Conservation (phyloP, 2,329 filamentous ascomycete species). For the Hymenoscyphus infarciens region DNA sequence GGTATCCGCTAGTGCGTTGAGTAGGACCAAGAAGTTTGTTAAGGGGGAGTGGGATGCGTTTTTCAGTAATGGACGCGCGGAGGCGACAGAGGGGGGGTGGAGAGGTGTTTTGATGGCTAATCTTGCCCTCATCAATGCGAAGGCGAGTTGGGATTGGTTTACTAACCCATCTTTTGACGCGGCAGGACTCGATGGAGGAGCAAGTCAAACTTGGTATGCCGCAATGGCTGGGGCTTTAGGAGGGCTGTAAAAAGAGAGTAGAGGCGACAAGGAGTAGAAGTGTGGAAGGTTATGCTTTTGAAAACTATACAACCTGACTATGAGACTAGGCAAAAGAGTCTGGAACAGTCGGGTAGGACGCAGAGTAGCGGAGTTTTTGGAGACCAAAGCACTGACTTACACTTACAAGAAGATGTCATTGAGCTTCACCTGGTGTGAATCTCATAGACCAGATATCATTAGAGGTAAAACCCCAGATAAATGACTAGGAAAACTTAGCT, state of each 20-base stretch:
- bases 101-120: constrained; percentile 81
- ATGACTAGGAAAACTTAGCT: neutral
- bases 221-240: constrained; percentile 63
- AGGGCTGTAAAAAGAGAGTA: neutral
- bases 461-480: neutral
- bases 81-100: constrained; percentile 72
- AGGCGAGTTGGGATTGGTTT: constrained; percentile 72
- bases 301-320: neutral
- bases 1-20: constrained; percentile 54
- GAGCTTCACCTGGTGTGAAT: neutral
- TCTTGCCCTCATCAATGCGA: constrained; percentile 71
- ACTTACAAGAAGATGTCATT: neutral
- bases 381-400: neutral
- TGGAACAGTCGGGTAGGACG: neutral
- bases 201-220: constrained; percentile 80
- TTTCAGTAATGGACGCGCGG: constrained; percentile 66
- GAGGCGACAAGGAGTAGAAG: too few species aligned
- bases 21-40: constrained; percentile 67
- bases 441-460: neutral
- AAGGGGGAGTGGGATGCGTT: constrained; percentile 77
- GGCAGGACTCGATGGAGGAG: constrained; percentile 74
- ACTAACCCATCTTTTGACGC: constrained; percentile 60
- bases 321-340: neutral
- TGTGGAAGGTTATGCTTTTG: neutral
- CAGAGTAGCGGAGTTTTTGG: neutral